Evolutionary conservation across 2,329 filamentous ascomycete species (phyloP).

Genomic region (Intubia oerlemansii): DNA sequence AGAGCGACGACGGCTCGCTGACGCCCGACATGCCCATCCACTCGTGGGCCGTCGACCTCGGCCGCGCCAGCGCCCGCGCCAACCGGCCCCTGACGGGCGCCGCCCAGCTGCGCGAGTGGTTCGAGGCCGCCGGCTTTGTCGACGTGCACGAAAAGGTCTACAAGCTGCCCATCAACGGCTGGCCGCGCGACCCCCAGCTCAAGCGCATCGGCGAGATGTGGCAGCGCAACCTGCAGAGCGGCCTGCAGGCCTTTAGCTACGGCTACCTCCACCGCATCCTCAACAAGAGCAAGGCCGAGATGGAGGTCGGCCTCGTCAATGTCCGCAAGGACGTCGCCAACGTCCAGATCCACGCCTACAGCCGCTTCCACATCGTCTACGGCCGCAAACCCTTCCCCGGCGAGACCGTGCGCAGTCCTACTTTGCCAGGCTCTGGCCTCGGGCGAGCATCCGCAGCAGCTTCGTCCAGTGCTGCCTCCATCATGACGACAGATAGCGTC

Average conservation of each 20-base stretch:
- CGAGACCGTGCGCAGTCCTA: too few species aligned
- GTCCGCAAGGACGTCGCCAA: slow-evolving; percentile 26
- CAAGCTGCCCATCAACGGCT: slow-evolving; percentile 15
- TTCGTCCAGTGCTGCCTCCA: too few species aligned
- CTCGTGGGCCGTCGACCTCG: slow-evolving; percentile 9
- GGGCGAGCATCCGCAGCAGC: too few species aligned
- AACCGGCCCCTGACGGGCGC: slow-evolving; percentile 8
- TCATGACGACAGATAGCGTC: too few species aligned
- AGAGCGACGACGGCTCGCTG: slow-evolving; percentile 12
- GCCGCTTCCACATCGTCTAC: slow-evolving; percentile 26
- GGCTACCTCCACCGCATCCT: slow-evolving; percentile 15
- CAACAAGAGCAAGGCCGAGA: slow-evolving; percentile 21
- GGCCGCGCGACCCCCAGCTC: slow-evolving; percentile 11
- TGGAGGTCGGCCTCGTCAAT: slow-evolving; percentile 27
- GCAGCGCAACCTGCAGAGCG: slow-evolving; percentile 11
- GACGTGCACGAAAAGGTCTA: slow-evolving; percentile 12
- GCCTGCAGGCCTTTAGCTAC: slow-evolving; percentile 13
- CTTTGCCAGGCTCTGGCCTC: too few species aligned
- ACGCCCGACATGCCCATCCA: slow-evolving; percentile 5
- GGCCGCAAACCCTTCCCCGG: slow-evolving; percentile 33
- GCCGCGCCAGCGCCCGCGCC: slow-evolving; percentile 5
- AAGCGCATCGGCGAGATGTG: slow-evolving; percentile 14
- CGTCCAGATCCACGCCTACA: slow-evolving; percentile 24
- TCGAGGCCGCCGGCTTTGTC: slow-evolving; percentile 12
- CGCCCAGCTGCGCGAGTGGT: slow-evolving; percentile 9